These are phyloP conservation scores for Lyophyllum atratum DNA, from an alignment of 768 basidiomycete genomes.

Conservation along the genomic window DNA sequence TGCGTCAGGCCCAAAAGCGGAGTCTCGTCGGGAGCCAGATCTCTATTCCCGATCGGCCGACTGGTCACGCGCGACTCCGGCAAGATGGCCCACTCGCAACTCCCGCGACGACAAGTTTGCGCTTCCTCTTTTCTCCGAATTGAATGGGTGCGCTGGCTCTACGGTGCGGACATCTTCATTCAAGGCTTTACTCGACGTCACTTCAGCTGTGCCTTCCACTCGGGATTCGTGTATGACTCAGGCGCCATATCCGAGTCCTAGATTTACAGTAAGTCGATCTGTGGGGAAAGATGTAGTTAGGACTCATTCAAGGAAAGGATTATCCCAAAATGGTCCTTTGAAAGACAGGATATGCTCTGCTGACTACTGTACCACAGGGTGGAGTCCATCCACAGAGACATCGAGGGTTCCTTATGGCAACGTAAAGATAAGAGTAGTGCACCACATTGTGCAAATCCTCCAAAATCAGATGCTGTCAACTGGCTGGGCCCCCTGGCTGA, in stretches of 20 bases:
- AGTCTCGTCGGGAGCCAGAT: slow-evolving; percentile 8
- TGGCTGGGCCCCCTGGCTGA: background rate
- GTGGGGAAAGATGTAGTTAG: background rate
- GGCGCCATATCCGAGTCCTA: background rate
- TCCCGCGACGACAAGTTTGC: background rate
- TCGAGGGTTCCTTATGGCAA: background rate
- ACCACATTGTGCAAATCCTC: background rate
- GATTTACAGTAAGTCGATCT: background rate
- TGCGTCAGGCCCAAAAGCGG: slow-evolving; percentile 1
- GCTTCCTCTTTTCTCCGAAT: slow-evolving; percentile 6
- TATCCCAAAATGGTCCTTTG: background rate
- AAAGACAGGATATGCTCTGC: background rate
- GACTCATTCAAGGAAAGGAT: background rate
- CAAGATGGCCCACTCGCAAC: background rate
- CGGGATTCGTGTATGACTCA: background rate
- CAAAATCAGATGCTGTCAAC: background rate
- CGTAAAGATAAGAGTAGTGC: background rate
- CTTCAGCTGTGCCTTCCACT: background rate
- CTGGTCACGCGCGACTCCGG: background rate
- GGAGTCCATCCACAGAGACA: background rate
- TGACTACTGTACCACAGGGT: background rate
- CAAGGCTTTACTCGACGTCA: background rate
- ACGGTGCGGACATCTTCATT: background rate
- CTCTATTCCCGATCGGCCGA: slow-evolving; percentile 16
- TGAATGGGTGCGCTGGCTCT: no score